These are phyloP conservation scores for Lithohypha guttulata DNA, from an alignment of 2,329 filamentous ascomycete genomes.

Conservation along the genomic window DNA sequence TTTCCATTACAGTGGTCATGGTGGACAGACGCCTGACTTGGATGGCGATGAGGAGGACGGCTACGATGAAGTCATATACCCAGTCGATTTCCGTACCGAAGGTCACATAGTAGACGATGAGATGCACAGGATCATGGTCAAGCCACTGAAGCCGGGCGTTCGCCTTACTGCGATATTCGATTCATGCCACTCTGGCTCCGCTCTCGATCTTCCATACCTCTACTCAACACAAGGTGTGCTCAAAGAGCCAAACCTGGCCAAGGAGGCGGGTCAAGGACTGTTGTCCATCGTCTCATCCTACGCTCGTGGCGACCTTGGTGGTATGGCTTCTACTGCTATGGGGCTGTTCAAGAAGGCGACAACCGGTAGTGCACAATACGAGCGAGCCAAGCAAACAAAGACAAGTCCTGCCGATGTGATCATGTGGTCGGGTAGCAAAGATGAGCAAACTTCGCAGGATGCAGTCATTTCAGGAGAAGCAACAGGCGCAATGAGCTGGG, in stretches of 20 bases:
- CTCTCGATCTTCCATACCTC: slow-evolving; percentile 56
- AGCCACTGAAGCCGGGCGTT: slow-evolving; percentile 67
- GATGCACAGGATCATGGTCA: slow-evolving; percentile 68
- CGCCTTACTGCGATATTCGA: slow-evolving; percentile 62
- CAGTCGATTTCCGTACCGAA: slow-evolving; percentile 58
- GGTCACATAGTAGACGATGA: slow-evolving; percentile 70
- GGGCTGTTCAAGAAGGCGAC: slow-evolving; percentile 81
- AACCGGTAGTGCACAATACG: slow-evolving; percentile 63
- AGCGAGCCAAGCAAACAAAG: slow-evolving; percentile 75
- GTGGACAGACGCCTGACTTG: slow-evolving; percentile 61
- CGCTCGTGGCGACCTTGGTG: slow-evolving; percentile 68
- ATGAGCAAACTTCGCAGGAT: slow-evolving; percentile 89
- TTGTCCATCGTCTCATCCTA: slow-evolving; percentile 64
- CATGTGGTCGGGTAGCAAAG: slow-evolving; percentile 96
- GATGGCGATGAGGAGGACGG: slow-evolving; percentile 71
- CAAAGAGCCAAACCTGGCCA: slow-evolving; percentile 59
- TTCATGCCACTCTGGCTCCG: slow-evolving; percentile 57
- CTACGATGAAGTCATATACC: slow-evolving; percentile 69
- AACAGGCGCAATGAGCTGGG: slow-evolving; percentile 96
- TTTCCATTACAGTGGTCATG: slow-evolving; percentile 80
- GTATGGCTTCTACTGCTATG: slow-evolving; percentile 71
- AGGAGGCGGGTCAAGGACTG: slow-evolving; percentile 55
- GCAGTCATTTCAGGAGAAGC: slow-evolving; percentile 79
- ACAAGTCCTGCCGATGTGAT: slow-evolving; percentile 91
- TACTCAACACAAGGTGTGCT: slow-evolving; percentile 57